Evolutionary conservation across 768 basidiomycete species (phyloP).

Genomic region (Zangia roseola): DNA sequence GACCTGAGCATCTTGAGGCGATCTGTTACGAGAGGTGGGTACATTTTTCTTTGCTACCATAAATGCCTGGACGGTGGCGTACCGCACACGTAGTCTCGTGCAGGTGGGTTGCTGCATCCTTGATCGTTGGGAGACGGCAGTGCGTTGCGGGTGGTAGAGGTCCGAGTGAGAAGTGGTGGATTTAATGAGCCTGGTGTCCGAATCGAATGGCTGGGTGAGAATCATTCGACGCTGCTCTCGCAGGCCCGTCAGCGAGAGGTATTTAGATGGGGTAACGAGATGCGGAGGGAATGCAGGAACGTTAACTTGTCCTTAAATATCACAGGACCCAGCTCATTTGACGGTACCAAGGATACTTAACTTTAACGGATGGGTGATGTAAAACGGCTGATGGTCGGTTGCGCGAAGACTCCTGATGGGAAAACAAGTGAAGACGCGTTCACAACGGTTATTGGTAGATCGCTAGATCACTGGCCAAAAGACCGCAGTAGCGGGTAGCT

Average conservation of each 20-base stretch:
- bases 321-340: conserved; percentile 13
- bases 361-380: conserved; percentile 34
- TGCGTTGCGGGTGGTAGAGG: conserved; percentile 17
- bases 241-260: conserved; percentile 11
- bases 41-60: background rate
- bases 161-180: conserved; percentile 24
- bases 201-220: conserved; percentile 22
- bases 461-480: conserved; percentile 22
- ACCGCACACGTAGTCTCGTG: conserved; percentile 54
- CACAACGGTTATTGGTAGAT: conserved; percentile 24
- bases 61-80: conserved; percentile 1
- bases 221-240: conserved; percentile 23
- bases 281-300: conserved; percentile 10
- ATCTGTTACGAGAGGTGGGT: conserved; percentile 30
- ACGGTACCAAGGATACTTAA: conserved; percentile 24
- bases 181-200: conserved; percentile 28
- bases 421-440: conserved; percentile 18
- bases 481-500: conserved; percentile 16
- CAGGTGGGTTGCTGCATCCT: conserved; percentile 71
- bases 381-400: conserved; percentile 33
- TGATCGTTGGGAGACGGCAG: conserved; percentile 9
- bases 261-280: conserved; percentile 8
- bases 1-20: conserved; percentile 64
- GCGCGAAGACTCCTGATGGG: conserved; percentile 21
- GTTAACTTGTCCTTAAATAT: conserved; percentile 32